phyloP scores from a whole-genome alignment of 2,329 filamentous ascomycete genomes.

The Dactylella cylindrospora region DNA sequence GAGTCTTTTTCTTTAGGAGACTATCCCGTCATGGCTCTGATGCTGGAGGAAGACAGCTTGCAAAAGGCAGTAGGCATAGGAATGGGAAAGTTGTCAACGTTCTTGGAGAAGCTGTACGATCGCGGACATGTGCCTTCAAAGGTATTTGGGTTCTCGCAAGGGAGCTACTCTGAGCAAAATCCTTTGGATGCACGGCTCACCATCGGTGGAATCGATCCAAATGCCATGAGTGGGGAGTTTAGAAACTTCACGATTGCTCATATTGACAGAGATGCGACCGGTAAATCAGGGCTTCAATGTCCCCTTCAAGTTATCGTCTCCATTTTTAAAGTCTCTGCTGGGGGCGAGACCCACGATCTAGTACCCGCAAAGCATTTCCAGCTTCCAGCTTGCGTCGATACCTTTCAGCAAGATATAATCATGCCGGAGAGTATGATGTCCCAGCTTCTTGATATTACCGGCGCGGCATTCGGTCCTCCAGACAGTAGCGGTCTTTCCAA shows the following conservation, averaged over 20 bases:
- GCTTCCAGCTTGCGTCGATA: slow-evolving; percentile 5
- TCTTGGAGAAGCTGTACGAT: slow-evolving; percentile 6
- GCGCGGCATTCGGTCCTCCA: background rate
- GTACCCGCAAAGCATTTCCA: background rate
- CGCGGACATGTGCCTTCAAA: slow-evolving; percentile 5
- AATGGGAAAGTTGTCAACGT: slow-evolving; percentile 3
- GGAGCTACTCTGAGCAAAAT: background rate
- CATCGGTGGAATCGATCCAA: background rate
- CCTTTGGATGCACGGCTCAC: slow-evolving; percentile 5
- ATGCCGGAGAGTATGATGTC: slow-evolving; percentile 4
- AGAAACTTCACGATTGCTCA: slow-evolving; percentile 6
- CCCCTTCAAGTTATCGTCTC: background rate
- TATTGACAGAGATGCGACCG: background rate
- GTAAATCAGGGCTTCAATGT: background rate
- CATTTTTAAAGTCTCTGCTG: background rate
- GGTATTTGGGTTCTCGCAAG: background rate
- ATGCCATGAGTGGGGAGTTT: background rate
- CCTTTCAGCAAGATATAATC: slow-evolving; percentile 9
- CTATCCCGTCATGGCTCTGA: slow-evolving; percentile 4
- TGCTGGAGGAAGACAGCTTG: background rate
- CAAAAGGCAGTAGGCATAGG: slow-evolving; percentile 1
- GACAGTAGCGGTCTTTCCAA: background rate
- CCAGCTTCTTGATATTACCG: slow-evolving; percentile 2
- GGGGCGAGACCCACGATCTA: background rate
- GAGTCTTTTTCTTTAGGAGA: background rate